Evolutionary conservation across 208 protist genomes (phyloP).

Genomic region (Trypanosoma melophagium): DNA sequence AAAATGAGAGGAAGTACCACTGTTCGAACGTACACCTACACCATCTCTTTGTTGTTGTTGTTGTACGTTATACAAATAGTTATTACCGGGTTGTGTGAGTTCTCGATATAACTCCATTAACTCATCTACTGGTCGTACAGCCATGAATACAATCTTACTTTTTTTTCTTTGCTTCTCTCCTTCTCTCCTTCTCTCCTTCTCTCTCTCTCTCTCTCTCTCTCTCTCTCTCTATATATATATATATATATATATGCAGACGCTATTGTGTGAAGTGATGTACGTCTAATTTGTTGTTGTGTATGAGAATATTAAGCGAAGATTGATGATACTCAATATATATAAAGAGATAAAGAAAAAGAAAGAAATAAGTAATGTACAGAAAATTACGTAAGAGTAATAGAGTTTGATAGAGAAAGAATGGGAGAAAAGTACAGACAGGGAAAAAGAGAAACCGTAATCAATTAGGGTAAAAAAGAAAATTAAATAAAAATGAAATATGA

Average conservation of each 20-base stretch:
- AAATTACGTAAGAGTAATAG: slow-evolving; percentile 1
- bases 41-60: too few species aligned
- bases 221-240: too few species aligned
- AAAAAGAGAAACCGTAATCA: background rate
- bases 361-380: background rate
- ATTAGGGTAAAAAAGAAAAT: background rate
- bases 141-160: slow-evolving; percentile 9
- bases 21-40: too few species aligned
- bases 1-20: too few species aligned
- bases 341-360: slow-evolving; percentile 2
- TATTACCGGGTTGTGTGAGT: background rate
- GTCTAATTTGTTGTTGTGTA: too few species aligned
- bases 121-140: background rate
- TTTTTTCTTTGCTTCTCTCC: too few species aligned
- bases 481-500: background rate
- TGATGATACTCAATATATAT: background rate
- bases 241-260: too few species aligned
- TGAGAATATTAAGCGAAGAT: too few species aligned
- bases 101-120: slow-evolving; percentile 8
- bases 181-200: too few species aligned
- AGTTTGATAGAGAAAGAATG: slow-evolving; percentile 10
- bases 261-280: too few species aligned
- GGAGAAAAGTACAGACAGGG: slow-evolving; percentile 1
- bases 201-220: too few species aligned
- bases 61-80: background rate